Percentiles rank a stretch among this genome's conserved stretches.
Evolutionary conservation across 176 grass and related monocot genomes (phyloP).

Genomic region (Oryza australiensis): DNA sequence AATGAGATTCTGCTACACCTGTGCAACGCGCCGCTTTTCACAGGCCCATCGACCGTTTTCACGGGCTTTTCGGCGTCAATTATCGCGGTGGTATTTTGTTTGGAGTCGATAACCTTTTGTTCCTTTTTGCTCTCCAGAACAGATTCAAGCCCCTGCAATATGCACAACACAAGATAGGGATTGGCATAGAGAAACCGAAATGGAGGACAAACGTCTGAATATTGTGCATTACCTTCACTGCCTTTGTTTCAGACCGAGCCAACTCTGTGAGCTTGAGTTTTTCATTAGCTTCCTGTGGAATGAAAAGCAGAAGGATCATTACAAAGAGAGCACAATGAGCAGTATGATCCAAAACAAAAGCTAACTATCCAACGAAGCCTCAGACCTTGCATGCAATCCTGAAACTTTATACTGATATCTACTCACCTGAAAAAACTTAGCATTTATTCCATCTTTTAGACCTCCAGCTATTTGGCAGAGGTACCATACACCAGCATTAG

Average conservation of each 20-base stretch:
- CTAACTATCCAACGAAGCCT: neutral
- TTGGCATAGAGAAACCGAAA: neutral
- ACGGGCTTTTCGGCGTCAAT: slow-evolving; percentile 50
- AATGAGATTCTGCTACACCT: slow-evolving; percentile 61
- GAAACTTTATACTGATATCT: neutral
- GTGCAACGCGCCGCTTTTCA: slow-evolving; percentile 54
- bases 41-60: slow-evolving; percentile 26
- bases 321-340: neutral
- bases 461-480: slow-evolving; percentile 92
- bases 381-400: neutral
- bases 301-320: slow-evolving; percentile 23
- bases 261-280: slow-evolving; percentile 66
- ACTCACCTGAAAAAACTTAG: slow-evolving; percentile 76
- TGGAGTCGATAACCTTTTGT: slow-evolving; percentile 30
- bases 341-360: neutral
- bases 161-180: slow-evolving; percentile 10
- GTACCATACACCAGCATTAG: slow-evolving; percentile 90
- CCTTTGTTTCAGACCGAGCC: slow-evolving; percentile 53
- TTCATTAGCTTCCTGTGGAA: slow-evolving; percentile 68
- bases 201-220: neutral
- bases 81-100: slow-evolving; percentile 22
- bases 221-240: slow-evolving; percentile 49
- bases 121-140: slow-evolving; percentile 45
- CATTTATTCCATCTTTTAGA: slow-evolving; percentile 78
- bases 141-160: slow-evolving; percentile 55